Evolutionary conservation across 495 filamentous ascomycete genomes (phyloP), one percentile per base, ranked within the genome.

Genomic region (Annulohypoxylon bovei): DNA sequence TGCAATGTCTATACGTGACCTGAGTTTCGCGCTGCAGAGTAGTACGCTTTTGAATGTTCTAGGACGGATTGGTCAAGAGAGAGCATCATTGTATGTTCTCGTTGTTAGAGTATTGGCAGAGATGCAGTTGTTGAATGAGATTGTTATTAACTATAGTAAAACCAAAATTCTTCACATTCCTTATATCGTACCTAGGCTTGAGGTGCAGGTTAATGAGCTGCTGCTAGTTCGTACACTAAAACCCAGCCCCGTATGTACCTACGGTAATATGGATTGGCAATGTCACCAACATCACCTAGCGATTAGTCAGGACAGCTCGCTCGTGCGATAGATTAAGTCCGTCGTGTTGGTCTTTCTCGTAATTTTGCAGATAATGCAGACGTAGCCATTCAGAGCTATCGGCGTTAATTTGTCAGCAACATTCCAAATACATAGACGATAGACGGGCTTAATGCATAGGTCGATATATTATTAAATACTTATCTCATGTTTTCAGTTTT

Each of bases 121-220:
- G 59, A 18, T 50, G 65, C 52, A 56, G 20, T 47, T 68, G 70
- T 72, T 68, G 65, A 72, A 72, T 72, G 70, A 72, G 70, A 68
- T 68, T 72, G 64, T 16, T 68, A 58, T 59, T 44, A 16, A 49
- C 23, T 18, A 27, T 44, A 52, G 39, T 25, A 28, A 25, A 56
- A 12, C 2, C 11, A 11, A 28, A 28, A 50, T 50, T 23, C 46
- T 50, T 30, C 25, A 2, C 28, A 50, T 20, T 18, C 35, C 1
- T 14, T 28, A 6, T 33, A 18, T 14, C 28, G 2, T 16, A n/a
- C 3, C 27, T 54, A 20, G 14, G 20, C 28, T 54, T 28, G 11
- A 35, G 18, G 28, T 20, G 33, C 12, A 35, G n/a, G 6, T 5
- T 20, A 3, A 25, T 28, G 14, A 53, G 12, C n/a, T 16, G 16